Base-by-base conservation (phyloP, 768 basidiomycete species). In the Calocybe gangraenosa region DNA sequence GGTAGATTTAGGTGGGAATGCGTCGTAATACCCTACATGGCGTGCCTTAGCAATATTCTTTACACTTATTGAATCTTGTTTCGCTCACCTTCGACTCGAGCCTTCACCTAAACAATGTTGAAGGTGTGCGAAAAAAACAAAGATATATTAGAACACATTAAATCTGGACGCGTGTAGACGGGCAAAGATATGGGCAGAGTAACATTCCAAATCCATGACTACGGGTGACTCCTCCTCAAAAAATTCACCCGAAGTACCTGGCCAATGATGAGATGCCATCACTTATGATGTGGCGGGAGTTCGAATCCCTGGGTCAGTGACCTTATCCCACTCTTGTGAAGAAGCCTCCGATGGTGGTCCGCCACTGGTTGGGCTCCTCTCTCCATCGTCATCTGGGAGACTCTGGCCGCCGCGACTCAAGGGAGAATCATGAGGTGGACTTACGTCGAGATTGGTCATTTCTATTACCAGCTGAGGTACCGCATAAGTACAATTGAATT, bases 321-420 rank as follows among this genome's bases (percentile, higher is more conserved):
- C 65, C 55, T 75, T 84, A 68, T 92, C 90, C 90, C 89, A 92
- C 63, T 91, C 90, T 67, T 89, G 87, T 40, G 90, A 92, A 33
- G 90, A 89, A 23, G 87, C 72, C 69, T 88, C 90, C 46, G 90
- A 92, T 44, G 88, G 89, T 43, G 87, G 84, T 34, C 84, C 81
- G 37, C 70, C 65, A 61, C 76, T 69, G 42, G 72, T 74, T 47
- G 79, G 81, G 64, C 81, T 84, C 56, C 68, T 65, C 54, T 80
- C 80, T 48, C 67, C 77, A 48, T 80, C 79, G 55, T 64, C 65
- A 44, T 66, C 60, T 48, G 58, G 49, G 58, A 58, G 40, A 61
- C 57, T 53, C 36, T 43, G 44, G 49, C 44, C 48, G 51, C 52
- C 44, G 49, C 34, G 49, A 54, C 41, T 47, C 37, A 47, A 40